Conservation (phyloP, 2,329 filamentous ascomycete genomes). For the Claviceps citrina region DNA sequence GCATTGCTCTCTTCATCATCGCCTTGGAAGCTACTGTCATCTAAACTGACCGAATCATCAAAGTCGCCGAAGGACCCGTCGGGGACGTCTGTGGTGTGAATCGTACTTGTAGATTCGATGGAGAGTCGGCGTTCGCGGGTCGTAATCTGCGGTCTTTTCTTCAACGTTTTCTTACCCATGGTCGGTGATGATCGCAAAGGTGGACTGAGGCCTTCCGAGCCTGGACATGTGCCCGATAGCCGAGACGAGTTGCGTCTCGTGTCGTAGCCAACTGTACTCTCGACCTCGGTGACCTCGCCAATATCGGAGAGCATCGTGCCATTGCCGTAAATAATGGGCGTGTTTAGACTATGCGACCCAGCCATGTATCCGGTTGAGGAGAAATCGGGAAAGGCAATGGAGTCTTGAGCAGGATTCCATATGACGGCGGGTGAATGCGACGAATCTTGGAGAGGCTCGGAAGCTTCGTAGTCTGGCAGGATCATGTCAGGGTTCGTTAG, state of each 20-base stretch:
- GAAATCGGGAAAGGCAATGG: conserved; percentile 26
- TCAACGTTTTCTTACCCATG: conserved; percentile 26
- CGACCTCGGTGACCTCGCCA: conserved; percentile 39
- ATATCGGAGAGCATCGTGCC: conserved; percentile 56
- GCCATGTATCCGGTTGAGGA: conserved; percentile 24
- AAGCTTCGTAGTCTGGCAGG: conserved; percentile 55
- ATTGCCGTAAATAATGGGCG: conserved; percentile 54
- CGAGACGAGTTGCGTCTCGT: conserved; percentile 24
- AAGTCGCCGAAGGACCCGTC: conserved; percentile 41
- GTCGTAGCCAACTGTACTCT: conserved; percentile 30
- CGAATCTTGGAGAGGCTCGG: conserved; percentile 36
- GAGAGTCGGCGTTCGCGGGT: conserved; percentile 37
- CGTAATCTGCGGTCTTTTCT: conserved; percentile 28
- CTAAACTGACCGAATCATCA: conserved; percentile 45
- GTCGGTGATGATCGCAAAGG: conserved; percentile 30
- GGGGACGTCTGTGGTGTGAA: conserved; percentile 35
- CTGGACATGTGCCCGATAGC: conserved; percentile 13
- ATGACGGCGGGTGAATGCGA: conserved; percentile 35
- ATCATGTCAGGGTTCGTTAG: conserved; percentile 93
- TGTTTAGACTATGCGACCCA: conserved; percentile 35
- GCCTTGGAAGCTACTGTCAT: conserved; percentile 50
- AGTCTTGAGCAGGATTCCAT: conserved; percentile 33
- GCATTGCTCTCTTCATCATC: conserved; percentile 53
- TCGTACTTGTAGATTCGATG: conserved; percentile 45
- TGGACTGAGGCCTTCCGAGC: conserved; percentile 18